phyloP scores from a whole-genome alignment of 2,329 filamentous ascomycete genomes.

The Fusarium sp. region DNA sequence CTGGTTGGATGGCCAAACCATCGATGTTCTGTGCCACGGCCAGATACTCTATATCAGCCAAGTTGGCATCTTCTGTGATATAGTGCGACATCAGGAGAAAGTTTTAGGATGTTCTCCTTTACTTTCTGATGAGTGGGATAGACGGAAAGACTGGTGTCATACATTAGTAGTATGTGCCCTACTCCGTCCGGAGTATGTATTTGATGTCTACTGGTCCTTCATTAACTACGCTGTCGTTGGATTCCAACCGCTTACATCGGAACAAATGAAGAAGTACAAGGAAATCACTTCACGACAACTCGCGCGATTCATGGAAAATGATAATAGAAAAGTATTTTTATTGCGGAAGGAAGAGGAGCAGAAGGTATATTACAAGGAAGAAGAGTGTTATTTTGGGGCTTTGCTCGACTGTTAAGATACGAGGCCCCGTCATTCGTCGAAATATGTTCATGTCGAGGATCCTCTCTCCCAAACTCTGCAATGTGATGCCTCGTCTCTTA shows the following conservation, averaged over 20 bases:
- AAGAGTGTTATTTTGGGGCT: neutral
- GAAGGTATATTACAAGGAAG: neutral
- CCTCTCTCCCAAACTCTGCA: too few relatives aligned
- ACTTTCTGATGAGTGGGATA: neutral
- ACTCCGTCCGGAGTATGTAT: neutral
- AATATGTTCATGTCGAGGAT: too few relatives aligned
- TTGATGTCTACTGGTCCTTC: neutral
- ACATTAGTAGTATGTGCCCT: neutral
- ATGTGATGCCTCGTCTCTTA: too few relatives aligned
- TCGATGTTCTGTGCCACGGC: neutral
- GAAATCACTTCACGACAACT: neutral
- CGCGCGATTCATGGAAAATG: neutral
- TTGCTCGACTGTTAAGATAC: too few relatives aligned
- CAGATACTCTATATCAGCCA: neutral
- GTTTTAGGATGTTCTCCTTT: neutral
- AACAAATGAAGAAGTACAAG: neutral
- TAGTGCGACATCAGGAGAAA: neutral
- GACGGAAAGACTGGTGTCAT: neutral
- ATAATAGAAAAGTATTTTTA: neutral
- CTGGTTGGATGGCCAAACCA: conserved; percentile 2
- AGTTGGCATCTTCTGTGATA: neutral
- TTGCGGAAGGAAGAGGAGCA: neutral
- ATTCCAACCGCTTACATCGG: neutral
- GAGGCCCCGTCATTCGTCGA: too few relatives aligned
- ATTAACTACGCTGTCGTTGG: neutral